Evolutionary conservation across 768 basidiomycete species (phyloP), one percentile per base, ranked within the genome.

Genomic region (Paxillus involutus): DNA sequence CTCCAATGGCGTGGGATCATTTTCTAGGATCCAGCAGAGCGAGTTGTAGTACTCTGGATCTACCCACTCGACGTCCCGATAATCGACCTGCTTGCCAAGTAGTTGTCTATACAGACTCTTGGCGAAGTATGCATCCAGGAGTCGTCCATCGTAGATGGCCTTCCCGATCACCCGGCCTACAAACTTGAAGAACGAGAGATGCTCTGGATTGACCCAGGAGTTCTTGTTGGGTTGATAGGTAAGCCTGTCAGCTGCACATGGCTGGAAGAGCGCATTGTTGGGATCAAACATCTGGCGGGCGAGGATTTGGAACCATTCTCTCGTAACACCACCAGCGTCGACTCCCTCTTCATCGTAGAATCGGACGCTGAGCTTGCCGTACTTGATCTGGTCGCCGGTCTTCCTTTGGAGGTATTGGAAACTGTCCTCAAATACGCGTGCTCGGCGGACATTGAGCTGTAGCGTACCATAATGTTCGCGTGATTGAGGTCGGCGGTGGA

Each of bases 261-360:
- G 96, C 67, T 98, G 94, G 84, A 99, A 99, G 26, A 98, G 80
- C 5, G 94, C 96, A 62, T 97, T 97, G 73, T 96, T 93, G 24
- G 97, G 96, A 69, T 99, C 94, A 73, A 99, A 99, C 89, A 99
- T 99, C 70, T 97, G 94, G 47, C 94, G 83, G 1, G 97, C 95
- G 16, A 99, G 84, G 48, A 97, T 96, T 63, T 94, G 91, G 86
- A 95, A 98, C 94, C 95, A 98, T 74, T 98, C 95, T 55, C 96
- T 82, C 8, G 97, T 97, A 35, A 99, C 92, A 60, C 97, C 97
- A 19, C 97, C 97, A 0, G 97, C 97, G 67, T 99, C 97, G 19
- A 99, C 93, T 48, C 97, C 97, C 66, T 98, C 97, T 66, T 99
- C 97, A 52, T 94, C 89, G 63, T 93, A 92, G 75, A 97, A 99